phyloP scores from a whole-genome alignment of 1,284 basidiomycete species.

The Cutaneotrichosporon sp. region DNA sequence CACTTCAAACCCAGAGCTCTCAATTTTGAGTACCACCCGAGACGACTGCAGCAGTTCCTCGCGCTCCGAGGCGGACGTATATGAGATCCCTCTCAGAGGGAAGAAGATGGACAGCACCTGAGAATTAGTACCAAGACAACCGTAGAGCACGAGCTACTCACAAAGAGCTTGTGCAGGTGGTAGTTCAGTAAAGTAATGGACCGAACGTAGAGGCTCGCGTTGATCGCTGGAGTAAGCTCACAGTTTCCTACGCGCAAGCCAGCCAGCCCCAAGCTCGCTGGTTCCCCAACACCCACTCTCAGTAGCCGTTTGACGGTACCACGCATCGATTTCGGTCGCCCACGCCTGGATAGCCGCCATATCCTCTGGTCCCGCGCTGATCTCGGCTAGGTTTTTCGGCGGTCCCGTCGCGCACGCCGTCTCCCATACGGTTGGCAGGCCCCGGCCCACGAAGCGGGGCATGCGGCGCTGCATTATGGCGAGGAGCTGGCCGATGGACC shows the following conservation, averaged over 20 bases:
- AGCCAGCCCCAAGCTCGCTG: too few species aligned
- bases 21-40: slow-evolving; percentile 21
- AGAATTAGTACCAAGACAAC: not conserved
- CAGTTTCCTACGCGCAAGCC: too few species aligned
- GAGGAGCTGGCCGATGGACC: slow-evolving; percentile 21
- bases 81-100: slow-evolving; percentile 13
- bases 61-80: slow-evolving; percentile 10
- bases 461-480: slow-evolving; percentile 23
- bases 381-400: not conserved
- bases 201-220: slow-evolving; percentile 13
- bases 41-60: slow-evolving; percentile 18
- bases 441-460: slow-evolving; percentile 22
- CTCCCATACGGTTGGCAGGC: slow-evolving; percentile 21
- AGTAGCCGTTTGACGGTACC: slow-evolving; percentile 12
- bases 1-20: slow-evolving; percentile 19
- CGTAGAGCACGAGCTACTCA: not conserved
- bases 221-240: slow-evolving; percentile 1
- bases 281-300: slow-evolving; percentile 11
- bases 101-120: slow-evolving; percentile 21
- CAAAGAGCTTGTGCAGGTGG: slow-evolving; percentile 25
- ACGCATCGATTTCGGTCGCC: slow-evolving; percentile 21
- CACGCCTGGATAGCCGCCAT: slow-evolving; percentile 17
- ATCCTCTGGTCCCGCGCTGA: slow-evolving; percentile 13
- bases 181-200: slow-evolving; percentile 24
- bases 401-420: slow-evolving; percentile 12